phyloP scores from a whole-genome alignment of 768 basidiomycete species.

The Auricularia heimuer region DNA sequence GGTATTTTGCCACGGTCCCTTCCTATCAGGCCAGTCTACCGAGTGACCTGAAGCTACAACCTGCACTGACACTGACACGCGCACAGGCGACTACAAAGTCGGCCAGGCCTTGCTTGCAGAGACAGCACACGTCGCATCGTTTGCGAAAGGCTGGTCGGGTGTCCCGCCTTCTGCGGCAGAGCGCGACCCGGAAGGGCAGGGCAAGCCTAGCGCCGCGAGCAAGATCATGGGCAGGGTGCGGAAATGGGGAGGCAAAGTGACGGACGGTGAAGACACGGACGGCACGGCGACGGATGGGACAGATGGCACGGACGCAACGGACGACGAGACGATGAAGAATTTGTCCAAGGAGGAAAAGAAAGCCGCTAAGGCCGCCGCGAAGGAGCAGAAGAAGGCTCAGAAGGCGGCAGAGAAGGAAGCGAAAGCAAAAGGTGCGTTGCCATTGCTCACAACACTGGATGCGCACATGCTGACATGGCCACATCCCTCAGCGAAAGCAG shows the following conservation, averaged over 20 bases:
- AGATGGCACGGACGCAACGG: neutral
- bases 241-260: neutral
- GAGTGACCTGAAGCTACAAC: neutral
- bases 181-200: neutral
- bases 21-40: constrained; percentile 36
- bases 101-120: constrained; percentile 32
- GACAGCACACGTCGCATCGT: neutral
- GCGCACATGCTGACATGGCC: neutral
- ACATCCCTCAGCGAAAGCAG: neutral
- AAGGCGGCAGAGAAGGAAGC: constrained; percentile 4
- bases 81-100: constrained; percentile 47
- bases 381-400: neutral
- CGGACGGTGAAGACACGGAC: neutral
- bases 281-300: neutral
- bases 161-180: neutral
- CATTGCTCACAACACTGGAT: neutral
- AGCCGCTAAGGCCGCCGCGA: neutral
- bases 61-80: neutral
- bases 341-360: neutral
- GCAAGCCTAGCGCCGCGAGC: neutral
- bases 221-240: neutral
- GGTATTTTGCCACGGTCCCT: constrained; percentile 56
- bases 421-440: neutral
- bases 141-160: neutral
- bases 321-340: neutral